phyloP scores from a whole-genome alignment of 208 protist genomes.

The Crithidia thermophila region DNA sequence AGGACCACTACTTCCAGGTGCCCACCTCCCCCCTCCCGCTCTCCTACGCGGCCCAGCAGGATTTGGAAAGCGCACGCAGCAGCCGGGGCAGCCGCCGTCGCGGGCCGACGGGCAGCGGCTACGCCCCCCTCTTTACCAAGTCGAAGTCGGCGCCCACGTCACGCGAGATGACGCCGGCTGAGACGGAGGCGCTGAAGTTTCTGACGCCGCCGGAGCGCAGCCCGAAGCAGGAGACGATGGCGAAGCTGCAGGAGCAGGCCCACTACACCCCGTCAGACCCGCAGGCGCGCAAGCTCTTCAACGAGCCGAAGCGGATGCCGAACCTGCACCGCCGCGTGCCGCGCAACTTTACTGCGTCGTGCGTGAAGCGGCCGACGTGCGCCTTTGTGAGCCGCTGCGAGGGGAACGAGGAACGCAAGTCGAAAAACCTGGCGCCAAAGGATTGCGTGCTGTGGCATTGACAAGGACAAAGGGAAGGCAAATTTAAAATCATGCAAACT shows the following conservation, averaged over 20 bases:
- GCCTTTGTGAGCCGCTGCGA: conserved; percentile 6
- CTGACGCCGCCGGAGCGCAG: conserved; percentile 35
- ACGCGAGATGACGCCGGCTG: conserved; percentile 14
- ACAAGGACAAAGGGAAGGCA: neutral
- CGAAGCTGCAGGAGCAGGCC: conserved; percentile 32
- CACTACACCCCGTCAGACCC: conserved; percentile 29
- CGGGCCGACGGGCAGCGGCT: conserved; percentile 33
- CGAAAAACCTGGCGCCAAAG: conserved; percentile 8
- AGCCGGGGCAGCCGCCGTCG: conserved; percentile 11
- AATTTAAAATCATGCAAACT: neutral
- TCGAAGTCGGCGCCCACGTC: neutral
- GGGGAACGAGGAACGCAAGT: conserved; percentile 25
- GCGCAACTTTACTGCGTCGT: conserved; percentile 37
- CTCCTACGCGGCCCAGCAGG: conserved; percentile 41
- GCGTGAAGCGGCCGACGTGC: conserved; percentile 20
- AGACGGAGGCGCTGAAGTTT: conserved; percentile 31
- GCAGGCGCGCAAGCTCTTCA: conserved; percentile 23
- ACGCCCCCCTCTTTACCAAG: conserved; percentile 54
- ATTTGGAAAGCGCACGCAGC: conserved; percentile 17
- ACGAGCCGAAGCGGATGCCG: conserved; percentile 38
- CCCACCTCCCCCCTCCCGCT: conserved; percentile 38
- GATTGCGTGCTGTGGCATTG: neutral
- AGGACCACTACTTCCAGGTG: conserved; percentile 13
- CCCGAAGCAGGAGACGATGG: conserved; percentile 18
- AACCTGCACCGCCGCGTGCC: conserved; percentile 41